A percentile compares a stretch with the other conserved stretches of the same genome.
phyloP scores from a whole-genome alignment of 805 yeast genomes.

The Kuraishia floccosa region DNA sequence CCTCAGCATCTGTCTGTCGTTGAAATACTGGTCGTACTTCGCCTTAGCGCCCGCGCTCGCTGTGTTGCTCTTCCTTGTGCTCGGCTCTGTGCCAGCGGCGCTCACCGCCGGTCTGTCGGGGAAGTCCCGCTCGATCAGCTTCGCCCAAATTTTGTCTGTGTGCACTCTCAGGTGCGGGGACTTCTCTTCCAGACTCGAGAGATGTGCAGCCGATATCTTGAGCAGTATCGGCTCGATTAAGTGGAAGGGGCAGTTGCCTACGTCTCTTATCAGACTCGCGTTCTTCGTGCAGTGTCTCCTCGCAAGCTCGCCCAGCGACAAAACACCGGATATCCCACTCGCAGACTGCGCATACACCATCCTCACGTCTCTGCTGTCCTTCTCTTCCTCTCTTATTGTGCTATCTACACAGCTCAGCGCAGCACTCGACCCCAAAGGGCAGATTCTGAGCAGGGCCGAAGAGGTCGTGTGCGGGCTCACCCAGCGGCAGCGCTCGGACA shows the following conservation, averaged over 20 bases:
- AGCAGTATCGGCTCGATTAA: constrained; percentile 32
- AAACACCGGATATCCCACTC: constrained; percentile 6
- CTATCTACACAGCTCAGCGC: not conserved
- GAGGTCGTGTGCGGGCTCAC: too few species aligned
- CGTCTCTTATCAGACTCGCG: constrained; percentile 18
- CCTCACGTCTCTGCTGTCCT: not conserved
- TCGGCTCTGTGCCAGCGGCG: constrained; percentile 4
- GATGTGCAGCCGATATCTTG: constrained; percentile 32
- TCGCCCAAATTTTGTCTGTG: constrained; percentile 34
- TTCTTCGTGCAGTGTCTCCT: constrained; percentile 17
- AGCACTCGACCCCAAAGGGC: not conserved
- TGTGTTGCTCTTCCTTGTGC: constrained; percentile 11
- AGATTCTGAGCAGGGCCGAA: too few species aligned
- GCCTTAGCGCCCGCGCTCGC: constrained; percentile 19
- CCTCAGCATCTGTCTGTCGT: constrained; percentile 30
- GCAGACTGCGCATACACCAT: not conserved
- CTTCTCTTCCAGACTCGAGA: constrained; percentile 24
- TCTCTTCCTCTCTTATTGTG: not conserved
- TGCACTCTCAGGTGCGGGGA: constrained; percentile 30
- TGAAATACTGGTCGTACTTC: constrained; percentile 24
- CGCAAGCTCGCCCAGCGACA: constrained; percentile 14
- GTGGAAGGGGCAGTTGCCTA: constrained; percentile 27
- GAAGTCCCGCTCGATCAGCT: constrained; percentile 34
- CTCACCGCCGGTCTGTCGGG: constrained; percentile 26
- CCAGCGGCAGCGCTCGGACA: too few species aligned